phyloP scores from a whole-genome alignment of 345 rosid genomes.

The Turnera subulata region DNA sequence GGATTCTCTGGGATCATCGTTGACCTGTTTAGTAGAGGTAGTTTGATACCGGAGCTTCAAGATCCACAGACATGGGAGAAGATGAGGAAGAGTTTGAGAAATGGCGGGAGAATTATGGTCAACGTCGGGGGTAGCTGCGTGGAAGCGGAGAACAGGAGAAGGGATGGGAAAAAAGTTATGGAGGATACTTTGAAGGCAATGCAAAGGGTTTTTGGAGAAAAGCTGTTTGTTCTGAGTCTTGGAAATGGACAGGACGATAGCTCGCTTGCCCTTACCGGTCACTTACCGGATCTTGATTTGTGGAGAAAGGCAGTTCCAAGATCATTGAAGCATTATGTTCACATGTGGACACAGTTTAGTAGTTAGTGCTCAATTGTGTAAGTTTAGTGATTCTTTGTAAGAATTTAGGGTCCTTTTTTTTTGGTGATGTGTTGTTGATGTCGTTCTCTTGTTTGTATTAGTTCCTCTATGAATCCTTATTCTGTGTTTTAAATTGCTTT shows the following conservation, averaged over 20 bases:
- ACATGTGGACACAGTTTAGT: conserved; percentile 55
- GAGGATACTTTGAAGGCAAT: conserved; percentile 62
- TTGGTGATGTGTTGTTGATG: neutral
- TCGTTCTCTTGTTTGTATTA: conserved; percentile 7
- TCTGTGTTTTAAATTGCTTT: neutral
- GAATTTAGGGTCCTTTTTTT: too few species aligned
- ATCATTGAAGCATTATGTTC: conserved; percentile 48
- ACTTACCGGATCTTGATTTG: conserved; percentile 51
- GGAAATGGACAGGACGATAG: conserved; percentile 63
- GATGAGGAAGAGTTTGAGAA: conserved; percentile 52
- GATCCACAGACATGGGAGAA: conserved; percentile 63
- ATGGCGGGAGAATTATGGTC: conserved; percentile 64
- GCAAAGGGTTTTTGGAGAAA: conserved; percentile 50
- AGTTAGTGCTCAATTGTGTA: conserved; percentile 21
- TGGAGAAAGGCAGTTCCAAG: conserved; percentile 52
- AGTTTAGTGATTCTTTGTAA: neutral
- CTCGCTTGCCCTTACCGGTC: conserved; percentile 61
- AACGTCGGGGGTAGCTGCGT: conserved; percentile 72
- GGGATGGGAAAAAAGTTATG: conserved; percentile 71
- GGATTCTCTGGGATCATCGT: conserved; percentile 67
- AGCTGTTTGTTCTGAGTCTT: conserved; percentile 46
- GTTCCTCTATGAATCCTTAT: neutral
- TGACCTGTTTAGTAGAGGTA: conserved; percentile 65
- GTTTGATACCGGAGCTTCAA: conserved; percentile 81
- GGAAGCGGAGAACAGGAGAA: conserved; percentile 58